Conservation (phyloP, 2,329 filamentous ascomycete genomes). For the Hypoxylon sp. region DNA sequence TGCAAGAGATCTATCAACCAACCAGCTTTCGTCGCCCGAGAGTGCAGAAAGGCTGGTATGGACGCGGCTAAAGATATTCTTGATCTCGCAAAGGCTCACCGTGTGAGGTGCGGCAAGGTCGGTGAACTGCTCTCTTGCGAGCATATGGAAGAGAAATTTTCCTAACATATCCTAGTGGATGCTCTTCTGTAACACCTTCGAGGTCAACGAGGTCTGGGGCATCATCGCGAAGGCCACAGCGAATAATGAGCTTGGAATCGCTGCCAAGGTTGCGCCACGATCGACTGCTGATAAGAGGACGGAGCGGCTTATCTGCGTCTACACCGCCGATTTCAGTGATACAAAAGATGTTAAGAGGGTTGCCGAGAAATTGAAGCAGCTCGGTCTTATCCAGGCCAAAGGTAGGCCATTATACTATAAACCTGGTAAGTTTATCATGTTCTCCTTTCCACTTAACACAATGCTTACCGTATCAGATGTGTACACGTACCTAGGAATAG, state of each 20-base stretch:
- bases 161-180: slow-evolving; percentile 71
- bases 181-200: slow-evolving; percentile 71
- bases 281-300: slow-evolving; percentile 60
- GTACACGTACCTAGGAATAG: slow-evolving; percentile 76
- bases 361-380: slow-evolving; percentile 70
- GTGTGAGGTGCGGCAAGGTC: slow-evolving; percentile 77
- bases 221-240: slow-evolving; percentile 76
- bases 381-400: slow-evolving; percentile 69
- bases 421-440: slow-evolving; percentile 65
- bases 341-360: slow-evolving; percentile 78
- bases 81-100: slow-evolving; percentile 70
- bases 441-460: neutral
- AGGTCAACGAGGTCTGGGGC: slow-evolving; percentile 76
- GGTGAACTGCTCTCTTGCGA: slow-evolving; percentile 23
- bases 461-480: slow-evolving; percentile 65
- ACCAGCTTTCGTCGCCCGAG: slow-evolving; percentile 58
- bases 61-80: slow-evolving; percentile 70
- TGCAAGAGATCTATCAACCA: slow-evolving; percentile 59
- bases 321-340: slow-evolving; percentile 82
- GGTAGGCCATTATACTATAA: slow-evolving; percentile 81
- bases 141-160: neutral
- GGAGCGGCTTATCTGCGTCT: slow-evolving; percentile 78
- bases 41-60: slow-evolving; percentile 66
- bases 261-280: slow-evolving; percentile 79
- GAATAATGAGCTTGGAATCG: slow-evolving; percentile 77